Evolutionary conservation across 345 rosid species (phyloP), one percentile per base, ranked within the genome.

Genomic region (Arabidopsis thaliana): DNA sequence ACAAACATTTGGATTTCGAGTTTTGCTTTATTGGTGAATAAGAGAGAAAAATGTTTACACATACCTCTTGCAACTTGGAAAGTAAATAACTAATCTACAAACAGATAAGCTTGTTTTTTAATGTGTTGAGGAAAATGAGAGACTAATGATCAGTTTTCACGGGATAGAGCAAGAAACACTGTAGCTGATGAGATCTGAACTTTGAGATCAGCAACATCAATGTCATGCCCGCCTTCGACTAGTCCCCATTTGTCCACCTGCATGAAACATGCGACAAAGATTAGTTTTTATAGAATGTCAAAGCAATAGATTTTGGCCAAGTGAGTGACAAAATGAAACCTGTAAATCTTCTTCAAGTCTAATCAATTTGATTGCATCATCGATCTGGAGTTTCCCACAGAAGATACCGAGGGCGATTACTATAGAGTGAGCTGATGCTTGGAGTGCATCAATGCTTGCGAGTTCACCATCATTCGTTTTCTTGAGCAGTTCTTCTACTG

Each of bases 331-430:
- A 60, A 59, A 46, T 13, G 23, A 62, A 42, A 95, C 99, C 98
- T 92, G 99, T 57, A 89, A 79, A 75, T 92, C 98, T 90, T 95
- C 99, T 85, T 95, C 99, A 41, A 95, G 91, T 82, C 99, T 85
- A 62, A 85, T 84, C 84, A 95, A 80, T 78, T 92, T 85, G 76
- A 95, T 82, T 10, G 98, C 96, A 77, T 89, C 97, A 75, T 92
- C 93, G 32, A 95, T 87, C 83, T 82, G 87, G 86, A 95, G 78
- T 56, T 82, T 95, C 69, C 94, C 96, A 59, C 79, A 78, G 71
- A 79, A 82, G 49, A 95, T 82, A 59, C 84, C 96, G 37, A 92
- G 59, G 24, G 96, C 89, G 2, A 92, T 90, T 24, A 85, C 82
- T 51, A 92, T 69, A 2, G 99, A 95, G 59, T 95, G 97, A 12